A percentile compares a stretch with the other conserved stretches of the same genome.
Conservation (phyloP, 176 grass and related monocot genomes). For the Tillandsia leiboldiana region DNA sequence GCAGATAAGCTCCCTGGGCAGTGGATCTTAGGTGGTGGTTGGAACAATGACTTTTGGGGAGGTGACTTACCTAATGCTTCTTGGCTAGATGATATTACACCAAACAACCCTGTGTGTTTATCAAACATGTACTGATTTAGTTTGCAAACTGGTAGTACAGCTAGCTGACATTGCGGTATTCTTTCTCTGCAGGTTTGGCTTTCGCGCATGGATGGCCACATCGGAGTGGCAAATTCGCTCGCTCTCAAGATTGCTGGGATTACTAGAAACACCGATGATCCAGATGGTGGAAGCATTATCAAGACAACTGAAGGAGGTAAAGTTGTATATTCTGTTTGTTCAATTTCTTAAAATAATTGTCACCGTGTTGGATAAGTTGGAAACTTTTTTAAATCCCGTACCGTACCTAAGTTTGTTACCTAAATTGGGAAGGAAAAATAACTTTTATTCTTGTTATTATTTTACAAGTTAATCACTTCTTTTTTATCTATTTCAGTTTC, state of each 20-base stretch:
- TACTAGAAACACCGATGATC: conserved; percentile 37
- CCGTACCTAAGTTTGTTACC: too few relatives aligned
- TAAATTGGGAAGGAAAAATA: too few relatives aligned
- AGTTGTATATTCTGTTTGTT: conserved; percentile 1
- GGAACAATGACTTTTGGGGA: conserved; percentile 81
- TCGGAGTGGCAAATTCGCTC: conserved; percentile 77
- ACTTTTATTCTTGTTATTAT: too few relatives aligned
- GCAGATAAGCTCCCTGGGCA: conserved; percentile 49
- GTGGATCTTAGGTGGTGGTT: conserved; percentile 73
- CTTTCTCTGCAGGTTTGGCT: conserved; percentile 61
- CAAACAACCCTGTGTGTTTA: conserved; percentile 67
- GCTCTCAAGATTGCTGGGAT: conserved; percentile 71
- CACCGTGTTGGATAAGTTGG: neutral
- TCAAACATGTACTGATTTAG: neutral
- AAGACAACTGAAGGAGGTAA: conserved; percentile 66
- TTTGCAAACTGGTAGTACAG: neutral
- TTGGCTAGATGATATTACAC: conserved; percentile 79
- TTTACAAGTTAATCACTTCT: too few relatives aligned
- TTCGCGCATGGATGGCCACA: conserved; percentile 78
- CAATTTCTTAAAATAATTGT: conserved; percentile 1
- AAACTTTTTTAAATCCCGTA: too few relatives aligned
- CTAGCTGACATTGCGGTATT: neutral
- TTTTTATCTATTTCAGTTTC: too few relatives aligned
- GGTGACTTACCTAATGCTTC: conserved; percentile 50
- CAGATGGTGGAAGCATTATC: conserved; percentile 67